These are phyloP conservation scores for Groenewaldozyma salmanticensis DNA, from an alignment of 805 yeast genomes.

Conservation along the genomic window DNA sequence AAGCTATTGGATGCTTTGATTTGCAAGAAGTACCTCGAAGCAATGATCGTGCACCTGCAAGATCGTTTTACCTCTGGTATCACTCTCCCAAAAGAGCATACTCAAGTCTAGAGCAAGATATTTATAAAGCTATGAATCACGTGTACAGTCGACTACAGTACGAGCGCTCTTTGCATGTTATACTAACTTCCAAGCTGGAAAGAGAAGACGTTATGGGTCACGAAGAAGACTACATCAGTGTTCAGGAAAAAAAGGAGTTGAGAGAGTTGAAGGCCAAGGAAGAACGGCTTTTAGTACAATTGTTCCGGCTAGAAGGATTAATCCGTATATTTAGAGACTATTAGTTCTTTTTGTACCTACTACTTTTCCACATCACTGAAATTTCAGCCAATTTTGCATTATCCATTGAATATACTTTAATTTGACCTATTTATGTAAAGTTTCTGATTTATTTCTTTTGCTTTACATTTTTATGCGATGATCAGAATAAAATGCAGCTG, in stretches of 20 bases:
- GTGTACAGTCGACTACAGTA: conserved; percentile 26
- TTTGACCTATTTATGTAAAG: not conserved
- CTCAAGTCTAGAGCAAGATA: conserved; percentile 36
- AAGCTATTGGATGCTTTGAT: conserved; percentile 65
- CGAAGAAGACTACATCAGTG: conserved; percentile 63
- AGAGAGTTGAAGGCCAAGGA: conserved; percentile 36
- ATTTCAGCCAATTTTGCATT: too few relatives aligned
- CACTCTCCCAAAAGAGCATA: conserved; percentile 48
- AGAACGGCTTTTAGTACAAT: conserved; percentile 24
- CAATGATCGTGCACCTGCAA: conserved; percentile 81
- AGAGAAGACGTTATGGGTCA: conserved; percentile 85
- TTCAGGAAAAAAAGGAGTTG: conserved; percentile 66
- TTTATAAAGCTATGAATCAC: conserved; percentile 40
- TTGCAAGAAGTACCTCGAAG: conserved; percentile 92
- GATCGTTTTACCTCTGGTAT: conserved; percentile 77
- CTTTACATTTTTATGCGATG: conserved; percentile 16
- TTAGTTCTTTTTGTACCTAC: conserved; percentile 13
- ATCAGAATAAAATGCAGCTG: conserved; percentile 31
- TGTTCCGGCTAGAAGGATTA: conserved; percentile 27
- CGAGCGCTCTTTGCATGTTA: conserved; percentile 48
- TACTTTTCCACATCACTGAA: too few relatives aligned
- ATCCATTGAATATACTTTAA: too few relatives aligned
- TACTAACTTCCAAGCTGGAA: conserved; percentile 67
- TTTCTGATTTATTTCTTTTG: conserved; percentile 1
- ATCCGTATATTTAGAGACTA: conserved; percentile 32